Base-by-base conservation (phyloP, 805 yeast genomes). In the Wickerhamomyces kurtzmanii region DNA sequence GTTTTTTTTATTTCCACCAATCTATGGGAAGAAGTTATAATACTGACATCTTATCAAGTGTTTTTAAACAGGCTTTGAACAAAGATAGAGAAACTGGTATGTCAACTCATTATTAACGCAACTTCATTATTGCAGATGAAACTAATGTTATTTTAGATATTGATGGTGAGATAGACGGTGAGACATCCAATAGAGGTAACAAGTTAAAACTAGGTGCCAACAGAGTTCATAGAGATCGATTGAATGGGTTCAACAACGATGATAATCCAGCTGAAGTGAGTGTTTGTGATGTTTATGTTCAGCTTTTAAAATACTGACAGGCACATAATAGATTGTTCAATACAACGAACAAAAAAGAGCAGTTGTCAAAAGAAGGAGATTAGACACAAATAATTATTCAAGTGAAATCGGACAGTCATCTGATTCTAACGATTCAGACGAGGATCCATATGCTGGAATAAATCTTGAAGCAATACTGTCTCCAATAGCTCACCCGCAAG, bases 401-500 rank as follows among this genome's bases (percentile, higher is more conserved):
- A 19, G 29, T 27, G n/a, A 28, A 15, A 22, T 22, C 6, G 47
- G 43, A 4, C 53, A 42, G 5, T 52, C 43, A 10, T 57, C 47
- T 8, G 57, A 47, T 5, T 55, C 40, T 6, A 50, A 38, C 9
- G 53, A 49, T n/a, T 51, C 43, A 8, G 65, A 57, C 5, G 57
- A 55, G 16, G 63, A 64, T 31, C 57, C 74, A 11, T 63, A 75
- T 39, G 49, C 52, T 6, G 59, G 65, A 4, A 61, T 76, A 2
- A 66, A 74, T 40, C 48, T 78, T 3, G 69, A 66, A 17, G 59
- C 75, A 24, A 60, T 86, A 12, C 56, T 91, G 34, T 71, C 78
- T 5, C 96, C 97, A 0, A 71, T 91, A 10, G 62, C 72, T 7
- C 81, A 82, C 32, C 91, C 96, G 0, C 64, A 82, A 3, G 96